A percentile compares a stretch with the other conserved stretches of the same genome.
These are phyloP conservation scores for Boeremia lycopersici DNA, from an alignment of 2,329 filamentous ascomycete genomes.

Conservation along the genomic window DNA sequence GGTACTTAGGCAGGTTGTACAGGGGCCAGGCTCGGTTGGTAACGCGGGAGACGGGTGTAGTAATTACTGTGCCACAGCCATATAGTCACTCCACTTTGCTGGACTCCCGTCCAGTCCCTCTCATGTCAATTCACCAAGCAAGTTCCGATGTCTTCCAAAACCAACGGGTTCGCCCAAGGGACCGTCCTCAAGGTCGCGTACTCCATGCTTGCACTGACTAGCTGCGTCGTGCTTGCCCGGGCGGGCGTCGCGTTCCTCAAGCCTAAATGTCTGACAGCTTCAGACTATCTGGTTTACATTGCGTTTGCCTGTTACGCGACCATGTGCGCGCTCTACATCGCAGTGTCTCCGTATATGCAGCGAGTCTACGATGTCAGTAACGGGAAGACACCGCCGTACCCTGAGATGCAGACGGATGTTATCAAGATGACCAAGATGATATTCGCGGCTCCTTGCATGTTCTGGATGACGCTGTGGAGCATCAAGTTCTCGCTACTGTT, in stretches of 20 bases:
- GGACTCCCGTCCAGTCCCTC: no score
- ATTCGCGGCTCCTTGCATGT: not conserved
- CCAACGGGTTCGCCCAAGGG: conserved; percentile 19
- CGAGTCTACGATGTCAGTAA: not conserved
- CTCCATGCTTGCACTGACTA: conserved; percentile 19
- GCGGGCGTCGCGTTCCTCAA: conserved; percentile 12
- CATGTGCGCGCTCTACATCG: conserved; percentile 21
- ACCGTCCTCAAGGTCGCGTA: conserved; percentile 21
- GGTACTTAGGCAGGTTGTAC: no score
- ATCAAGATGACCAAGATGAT: not conserved
- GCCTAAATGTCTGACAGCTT: conserved; percentile 8
- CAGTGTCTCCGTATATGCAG: not conserved
- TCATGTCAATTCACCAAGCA: no score
- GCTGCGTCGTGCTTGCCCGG: conserved; percentile 16
- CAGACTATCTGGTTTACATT: conserved; percentile 27
- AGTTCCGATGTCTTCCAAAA: conserved; percentile 2
- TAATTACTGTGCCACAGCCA: no score
- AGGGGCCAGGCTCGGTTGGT: no score
- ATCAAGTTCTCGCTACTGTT: not conserved
- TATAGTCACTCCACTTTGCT: no score
- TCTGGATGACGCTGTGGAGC: not conserved
- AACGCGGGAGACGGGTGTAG: no score
- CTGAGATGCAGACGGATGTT: not conserved
- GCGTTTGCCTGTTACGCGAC: conserved; percentile 35
- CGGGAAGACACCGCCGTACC: not conserved